Percentiles rank a stretch among this genome's conserved stretches.
phyloP scores from a whole-genome alignment of 2,329 filamentous ascomycete genomes.

The Xylaria sp. region DNA sequence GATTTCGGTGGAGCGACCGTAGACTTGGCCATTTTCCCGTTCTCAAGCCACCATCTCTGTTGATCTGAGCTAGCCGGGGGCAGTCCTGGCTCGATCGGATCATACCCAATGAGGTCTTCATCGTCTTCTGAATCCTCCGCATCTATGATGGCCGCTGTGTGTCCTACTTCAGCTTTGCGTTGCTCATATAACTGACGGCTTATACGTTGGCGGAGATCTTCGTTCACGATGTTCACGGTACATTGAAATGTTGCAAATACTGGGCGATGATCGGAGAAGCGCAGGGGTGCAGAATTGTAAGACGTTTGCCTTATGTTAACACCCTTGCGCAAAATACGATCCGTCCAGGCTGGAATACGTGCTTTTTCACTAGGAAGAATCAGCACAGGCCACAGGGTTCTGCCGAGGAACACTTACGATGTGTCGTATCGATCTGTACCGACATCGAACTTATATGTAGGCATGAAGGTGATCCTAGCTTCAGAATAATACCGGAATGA shows the following conservation, averaged over 20 bases:
- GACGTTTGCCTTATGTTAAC: conserved; percentile 79
- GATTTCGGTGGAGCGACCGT: conserved; percentile 67
- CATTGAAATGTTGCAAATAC: conserved; percentile 91
- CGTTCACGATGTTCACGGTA: conserved; percentile 79
- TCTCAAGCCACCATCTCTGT: conserved; percentile 74
- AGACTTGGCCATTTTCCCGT: conserved; percentile 76
- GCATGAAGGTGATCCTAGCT: conserved; percentile 82
- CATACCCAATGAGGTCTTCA: conserved; percentile 81
- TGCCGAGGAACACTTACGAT: conserved; percentile 62
- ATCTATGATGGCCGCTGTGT: conserved; percentile 61
- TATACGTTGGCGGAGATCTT: conserved; percentile 72
- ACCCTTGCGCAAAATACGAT: conserved; percentile 88
- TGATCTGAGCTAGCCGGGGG: conserved; percentile 70
- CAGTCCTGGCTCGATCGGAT: conserved; percentile 79
- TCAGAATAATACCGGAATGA: conserved; percentile 94
- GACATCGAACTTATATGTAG: conserved; percentile 95
- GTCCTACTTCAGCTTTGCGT: conserved; percentile 69
- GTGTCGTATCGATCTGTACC: conserved; percentile 90
- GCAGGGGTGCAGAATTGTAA: conserved; percentile 81
- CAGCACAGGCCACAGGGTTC: conserved; percentile 30
- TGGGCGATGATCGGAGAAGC: conserved; percentile 94
- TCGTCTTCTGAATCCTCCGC: conserved; percentile 71
- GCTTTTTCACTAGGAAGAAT: conserved; percentile 75
- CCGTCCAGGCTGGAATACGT: conserved; percentile 96
- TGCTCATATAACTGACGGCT: conserved; percentile 76